Conservation (phyloP, 2,329 filamentous ascomycete genomes). For the Boeremia exigua region DNA sequence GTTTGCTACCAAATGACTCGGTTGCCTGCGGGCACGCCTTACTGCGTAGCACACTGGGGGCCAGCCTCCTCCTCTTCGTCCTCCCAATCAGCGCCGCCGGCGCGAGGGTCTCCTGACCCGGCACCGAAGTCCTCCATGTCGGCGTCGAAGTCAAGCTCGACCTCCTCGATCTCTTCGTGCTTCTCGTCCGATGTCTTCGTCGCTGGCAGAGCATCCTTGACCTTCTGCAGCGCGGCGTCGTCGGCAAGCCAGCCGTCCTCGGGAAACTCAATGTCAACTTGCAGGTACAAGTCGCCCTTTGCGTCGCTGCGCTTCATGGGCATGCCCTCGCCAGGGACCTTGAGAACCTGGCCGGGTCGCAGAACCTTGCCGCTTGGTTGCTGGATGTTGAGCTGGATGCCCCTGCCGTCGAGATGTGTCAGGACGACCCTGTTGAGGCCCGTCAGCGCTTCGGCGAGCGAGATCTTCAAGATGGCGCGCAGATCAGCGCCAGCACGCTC, state of each 20-base stretch:
- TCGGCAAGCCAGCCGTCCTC: constrained; percentile 79
- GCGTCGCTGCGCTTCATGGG: constrained; percentile 83
- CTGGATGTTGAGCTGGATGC: constrained; percentile 80
- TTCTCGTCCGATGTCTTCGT: constrained; percentile 64
- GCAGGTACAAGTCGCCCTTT: constrained; percentile 86
- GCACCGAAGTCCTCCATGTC: constrained; percentile 85
- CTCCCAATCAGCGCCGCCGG: constrained; percentile 71
- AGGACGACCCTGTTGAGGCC: constrained; percentile 91
- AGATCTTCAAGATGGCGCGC: constrained; percentile 79
- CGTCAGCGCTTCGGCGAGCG: constrained; percentile 80
- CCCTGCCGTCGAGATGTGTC: constrained; percentile 91
- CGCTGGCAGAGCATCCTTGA: constrained; percentile 76
- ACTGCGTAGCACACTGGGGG: constrained; percentile 77
- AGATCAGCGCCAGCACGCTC: constrained; percentile 84
- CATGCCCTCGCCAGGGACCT: constrained; percentile 91
- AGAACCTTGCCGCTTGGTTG: constrained; percentile 76
- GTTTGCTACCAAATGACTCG: neutral
- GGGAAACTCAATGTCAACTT: constrained; percentile 87
- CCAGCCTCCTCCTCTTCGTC: constrained; percentile 66
- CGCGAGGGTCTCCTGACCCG: constrained; percentile 71
- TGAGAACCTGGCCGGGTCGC: constrained; percentile 82
- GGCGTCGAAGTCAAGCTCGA: constrained; percentile 82
- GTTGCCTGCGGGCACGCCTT: constrained; percentile 29
- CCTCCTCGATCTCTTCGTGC: constrained; percentile 78
- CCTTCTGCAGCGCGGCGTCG: constrained; percentile 70